Evolutionary conservation across 2,329 filamentous ascomycete genomes (phyloP).

Genomic region (Sphaceloma murrayae): DNA sequence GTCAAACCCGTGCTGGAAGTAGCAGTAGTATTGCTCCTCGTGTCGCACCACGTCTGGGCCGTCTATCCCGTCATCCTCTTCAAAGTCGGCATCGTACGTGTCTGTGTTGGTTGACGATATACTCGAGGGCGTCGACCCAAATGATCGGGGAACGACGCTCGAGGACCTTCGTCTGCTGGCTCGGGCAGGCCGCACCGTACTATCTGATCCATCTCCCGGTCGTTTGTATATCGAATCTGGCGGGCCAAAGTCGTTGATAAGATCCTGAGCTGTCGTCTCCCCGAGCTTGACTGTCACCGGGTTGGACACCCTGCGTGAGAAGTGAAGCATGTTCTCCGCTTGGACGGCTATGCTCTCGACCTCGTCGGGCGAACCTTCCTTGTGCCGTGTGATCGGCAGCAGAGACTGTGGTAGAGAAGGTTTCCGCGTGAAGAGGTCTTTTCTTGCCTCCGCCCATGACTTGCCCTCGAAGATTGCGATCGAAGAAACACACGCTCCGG

Average conservation of each 20-base stretch:
- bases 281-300: slow-evolving; percentile 66
- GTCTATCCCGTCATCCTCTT: slow-evolving; percentile 34
- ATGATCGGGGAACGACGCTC: slow-evolving; percentile 15
- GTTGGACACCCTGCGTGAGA: slow-evolving; percentile 59
- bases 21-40: slow-evolving; percentile 82
- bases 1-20: slow-evolving; percentile 93
- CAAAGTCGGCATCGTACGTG: slow-evolving; percentile 37
- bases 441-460: slow-evolving; percentile 79
- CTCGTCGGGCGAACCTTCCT: slow-evolving; percentile 78
- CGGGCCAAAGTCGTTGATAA: slow-evolving; percentile 81
- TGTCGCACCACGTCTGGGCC: slow-evolving; percentile 49
- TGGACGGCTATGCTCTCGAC: slow-evolving; percentile 70
- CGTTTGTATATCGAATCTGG: slow-evolving; percentile 76
- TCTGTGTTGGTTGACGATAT: slow-evolving; percentile 35
- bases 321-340: slow-evolving; percentile 67
- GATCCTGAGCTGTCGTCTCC: slow-evolving; percentile 82
- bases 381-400: slow-evolving; percentile 57
- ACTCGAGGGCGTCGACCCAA: slow-evolving; percentile 29
- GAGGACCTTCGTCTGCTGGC: slow-evolving; percentile 19
- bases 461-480: slow-evolving; percentile 88
- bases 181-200: slow-evolving; percentile 3
- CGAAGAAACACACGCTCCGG: slow-evolving; percentile 64
- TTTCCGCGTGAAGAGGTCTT: slow-evolving; percentile 63
- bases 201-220: slow-evolving; percentile 12
- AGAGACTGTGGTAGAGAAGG: slow-evolving; percentile 66